Evolutionary conservation across 1,284 basidiomycete species (phyloP).

Genomic region (Inonotus hispidus): DNA sequence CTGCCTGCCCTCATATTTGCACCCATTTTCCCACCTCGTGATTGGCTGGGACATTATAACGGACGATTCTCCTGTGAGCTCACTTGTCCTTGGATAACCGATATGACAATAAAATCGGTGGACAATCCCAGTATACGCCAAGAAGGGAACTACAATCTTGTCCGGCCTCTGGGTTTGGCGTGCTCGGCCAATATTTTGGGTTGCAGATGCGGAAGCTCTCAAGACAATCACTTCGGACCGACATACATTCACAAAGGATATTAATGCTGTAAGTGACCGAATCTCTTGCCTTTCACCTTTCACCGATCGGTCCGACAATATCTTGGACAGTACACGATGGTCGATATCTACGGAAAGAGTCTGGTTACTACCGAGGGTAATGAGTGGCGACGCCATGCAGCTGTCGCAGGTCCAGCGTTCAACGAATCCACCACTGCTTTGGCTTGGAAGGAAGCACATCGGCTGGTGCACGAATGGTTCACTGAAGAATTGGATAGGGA

Average conservation of each 20-base stretch:
- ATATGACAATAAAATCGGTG: too few relatives aligned
- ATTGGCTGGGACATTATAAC: too few relatives aligned
- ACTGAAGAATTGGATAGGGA: conserved; percentile 14
- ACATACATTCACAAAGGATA: conserved; percentile 12
- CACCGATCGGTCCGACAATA: not conserved
- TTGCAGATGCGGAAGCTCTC: conserved; percentile 13
- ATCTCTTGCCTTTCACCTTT: not conserved
- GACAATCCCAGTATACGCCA: too few relatives aligned
- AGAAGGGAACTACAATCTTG: too few relatives aligned
- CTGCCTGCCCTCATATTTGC: too few relatives aligned
- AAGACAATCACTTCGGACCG: conserved; percentile 11
- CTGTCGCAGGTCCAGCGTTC: conserved; percentile 21
- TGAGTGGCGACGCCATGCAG: conserved; percentile 26
- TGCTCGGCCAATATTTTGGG: too few relatives aligned
- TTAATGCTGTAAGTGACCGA: not conserved
- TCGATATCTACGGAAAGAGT: conserved; percentile 23
- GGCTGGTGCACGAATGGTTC: conserved; percentile 21
- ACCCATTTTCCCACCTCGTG: too few relatives aligned
- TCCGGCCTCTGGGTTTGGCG: too few relatives aligned
- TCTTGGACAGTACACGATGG: not conserved
- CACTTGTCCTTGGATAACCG: too few relatives aligned
- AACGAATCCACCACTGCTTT: conserved; percentile 21
- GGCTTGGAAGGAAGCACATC: conserved; percentile 18
- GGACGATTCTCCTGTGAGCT: too few relatives aligned
- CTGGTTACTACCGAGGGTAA: conserved; percentile 27